Conservation (phyloP, 140 eudicot species). For the Senecio squalidus region DNA sequence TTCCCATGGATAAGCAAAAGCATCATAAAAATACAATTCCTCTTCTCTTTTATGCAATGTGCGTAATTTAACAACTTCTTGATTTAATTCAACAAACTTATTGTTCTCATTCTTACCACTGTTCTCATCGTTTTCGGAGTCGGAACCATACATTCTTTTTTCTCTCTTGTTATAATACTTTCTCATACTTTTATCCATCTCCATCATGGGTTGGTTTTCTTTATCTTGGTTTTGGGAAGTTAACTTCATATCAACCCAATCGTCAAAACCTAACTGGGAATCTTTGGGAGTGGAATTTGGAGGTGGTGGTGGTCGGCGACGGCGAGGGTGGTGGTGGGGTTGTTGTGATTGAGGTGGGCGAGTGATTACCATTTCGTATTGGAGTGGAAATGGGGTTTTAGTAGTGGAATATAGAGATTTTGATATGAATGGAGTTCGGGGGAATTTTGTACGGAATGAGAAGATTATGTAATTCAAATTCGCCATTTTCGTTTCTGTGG, state of each 20-base stretch:
- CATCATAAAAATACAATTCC: conserved; percentile 80
- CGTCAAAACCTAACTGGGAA: conserved; percentile 51
- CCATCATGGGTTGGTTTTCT: conserved; percentile 6
- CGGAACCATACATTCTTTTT: conserved; percentile 84
- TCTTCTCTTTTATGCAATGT: conserved; percentile 85
- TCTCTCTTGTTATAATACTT: conserved; percentile 79
- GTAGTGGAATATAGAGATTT: conserved; percentile 53
- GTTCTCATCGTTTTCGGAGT: conserved; percentile 55
- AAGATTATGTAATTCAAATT: conserved; percentile 28
- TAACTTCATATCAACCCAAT: conserved; percentile 81
- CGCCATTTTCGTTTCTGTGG: too few relatives aligned
- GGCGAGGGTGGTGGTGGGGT: conserved; percentile 20
- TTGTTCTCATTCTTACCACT: conserved; percentile 22
- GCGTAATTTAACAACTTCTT: conserved; percentile 76
- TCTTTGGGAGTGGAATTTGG: conserved; percentile 41
- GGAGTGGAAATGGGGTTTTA: conserved; percentile 82
- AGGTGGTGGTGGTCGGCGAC: conserved; percentile 21
- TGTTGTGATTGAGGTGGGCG: conserved; percentile 45
- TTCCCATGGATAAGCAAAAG: conserved; percentile 96
- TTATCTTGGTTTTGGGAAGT: background rate
- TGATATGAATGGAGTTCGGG: conserved; percentile 17
- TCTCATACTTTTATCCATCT: conserved; percentile 64
- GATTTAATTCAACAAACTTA: conserved; percentile 69
- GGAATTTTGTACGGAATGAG: conserved; percentile 5
- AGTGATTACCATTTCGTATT: conserved; percentile 83